Conservation (phyloP, 208 protist genomes). For the Crithidia thermophila region DNA sequence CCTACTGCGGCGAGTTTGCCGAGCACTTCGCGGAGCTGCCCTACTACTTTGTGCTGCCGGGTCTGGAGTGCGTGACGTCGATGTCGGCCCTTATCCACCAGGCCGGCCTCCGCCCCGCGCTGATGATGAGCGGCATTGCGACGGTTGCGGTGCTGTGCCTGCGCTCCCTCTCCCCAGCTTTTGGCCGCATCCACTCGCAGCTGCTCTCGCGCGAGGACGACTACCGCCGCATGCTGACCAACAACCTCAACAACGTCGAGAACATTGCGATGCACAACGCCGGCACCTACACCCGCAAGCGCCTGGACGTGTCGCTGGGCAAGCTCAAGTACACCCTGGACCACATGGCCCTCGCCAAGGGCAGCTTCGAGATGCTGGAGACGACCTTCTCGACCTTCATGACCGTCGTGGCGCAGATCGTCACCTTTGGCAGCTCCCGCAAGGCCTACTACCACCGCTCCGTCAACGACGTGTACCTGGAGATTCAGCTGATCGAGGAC, state of each 20-base stretch:
- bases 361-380: constrained; percentile 79
- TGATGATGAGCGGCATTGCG: constrained; percentile 52
- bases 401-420: constrained; percentile 52
- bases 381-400: constrained; percentile 64
- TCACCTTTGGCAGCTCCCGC: constrained; percentile 57
- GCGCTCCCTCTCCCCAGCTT: constrained; percentile 60
- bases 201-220: constrained; percentile 77
- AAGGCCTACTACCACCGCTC: constrained; percentile 40
- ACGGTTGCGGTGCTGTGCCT: constrained; percentile 60
- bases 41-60: constrained; percentile 87
- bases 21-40: constrained; percentile 91
- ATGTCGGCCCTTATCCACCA: constrained; percentile 65
- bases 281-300: constrained; percentile 52
- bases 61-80: constrained; percentile 63
- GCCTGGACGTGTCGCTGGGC: constrained; percentile 63
- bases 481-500: constrained; percentile 82
- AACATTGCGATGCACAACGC: constrained; percentile 84
- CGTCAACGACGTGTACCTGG: constrained; percentile 69
- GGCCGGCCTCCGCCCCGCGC: constrained; percentile 45
- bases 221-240: constrained; percentile 81
- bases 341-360: constrained; percentile 81
- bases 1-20: constrained; percentile 89
- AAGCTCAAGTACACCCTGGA: constrained; percentile 69
- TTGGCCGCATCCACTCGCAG: constrained; percentile 76
- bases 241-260: constrained; percentile 73